These are phyloP conservation scores for Phytophthora cactorum DNA, from an alignment of 352 stramenopile species.

Conservation along the genomic window DNA sequence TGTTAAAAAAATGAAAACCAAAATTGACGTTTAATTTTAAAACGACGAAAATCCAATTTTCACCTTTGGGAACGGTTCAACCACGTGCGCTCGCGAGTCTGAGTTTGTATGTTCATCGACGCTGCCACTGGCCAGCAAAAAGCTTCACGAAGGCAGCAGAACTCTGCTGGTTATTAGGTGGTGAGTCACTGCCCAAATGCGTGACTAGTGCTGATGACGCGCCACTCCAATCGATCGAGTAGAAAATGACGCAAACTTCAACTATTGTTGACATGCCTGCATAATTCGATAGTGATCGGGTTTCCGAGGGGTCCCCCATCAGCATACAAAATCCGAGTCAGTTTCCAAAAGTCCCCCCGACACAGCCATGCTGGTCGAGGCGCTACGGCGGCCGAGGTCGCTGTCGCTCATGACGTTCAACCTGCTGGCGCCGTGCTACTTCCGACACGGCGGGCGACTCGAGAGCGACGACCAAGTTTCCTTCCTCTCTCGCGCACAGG, in stretches of 20 bases:
- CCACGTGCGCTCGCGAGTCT: too few relatives aligned
- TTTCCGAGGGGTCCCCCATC: neutral
- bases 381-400: slow-evolving; percentile 34
- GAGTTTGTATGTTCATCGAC: too few relatives aligned
- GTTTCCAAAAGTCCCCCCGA: slow-evolving; percentile 5
- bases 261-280: slow-evolving; percentile 5
- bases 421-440: slow-evolving; percentile 88
- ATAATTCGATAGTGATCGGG: slow-evolving; percentile 1
- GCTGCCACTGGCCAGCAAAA: too few relatives aligned
- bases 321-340: slow-evolving; percentile 14
- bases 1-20: too few relatives aligned
- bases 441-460: slow-evolving; percentile 76
- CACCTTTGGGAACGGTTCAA: too few relatives aligned
- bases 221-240: neutral
- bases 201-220: slow-evolving; percentile 1
- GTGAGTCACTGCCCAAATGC: too few relatives aligned
- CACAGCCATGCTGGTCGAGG: slow-evolving; percentile 31
- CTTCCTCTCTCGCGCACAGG: slow-evolving; percentile 75
- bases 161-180: too few relatives aligned
- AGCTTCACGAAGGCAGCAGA: too few relatives aligned
- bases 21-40: too few relatives aligned
- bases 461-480: slow-evolving; percentile 67
- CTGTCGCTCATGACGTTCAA: slow-evolving; percentile 91
- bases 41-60: too few relatives aligned
- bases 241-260: slow-evolving; percentile 16